Conservation (phyloP, 2,329 filamentous ascomycete genomes). For the Neonectria coccinea region DNA sequence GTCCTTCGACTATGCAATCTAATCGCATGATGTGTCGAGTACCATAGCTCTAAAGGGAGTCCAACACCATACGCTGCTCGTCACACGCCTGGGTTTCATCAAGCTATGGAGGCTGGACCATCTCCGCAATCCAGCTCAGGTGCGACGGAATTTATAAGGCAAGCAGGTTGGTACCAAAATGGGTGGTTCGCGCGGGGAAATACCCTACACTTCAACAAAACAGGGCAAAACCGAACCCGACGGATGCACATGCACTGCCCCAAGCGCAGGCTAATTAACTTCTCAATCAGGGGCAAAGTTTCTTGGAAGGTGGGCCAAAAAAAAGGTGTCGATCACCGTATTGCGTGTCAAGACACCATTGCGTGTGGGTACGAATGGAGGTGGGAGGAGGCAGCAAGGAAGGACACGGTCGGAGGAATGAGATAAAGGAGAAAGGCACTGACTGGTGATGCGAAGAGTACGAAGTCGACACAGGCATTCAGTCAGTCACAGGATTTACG, state of each 20-base stretch:
- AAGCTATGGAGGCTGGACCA: conserved; percentile 8
- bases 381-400: too few species aligned
- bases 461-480: too few species aligned
- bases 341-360: background rate
- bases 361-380: background rate
- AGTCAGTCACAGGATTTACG: background rate
- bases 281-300: background rate
- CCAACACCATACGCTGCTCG: background rate
- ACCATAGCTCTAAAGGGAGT: background rate
- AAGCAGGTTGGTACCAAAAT: background rate
- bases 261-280: background rate
- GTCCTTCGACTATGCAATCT: too few species aligned
- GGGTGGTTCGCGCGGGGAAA: background rate
- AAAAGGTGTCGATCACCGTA: background rate
- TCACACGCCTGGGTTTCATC: conserved; percentile 17
- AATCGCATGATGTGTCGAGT: background rate
- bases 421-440: background rate
- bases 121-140: conserved; percentile 1
- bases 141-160: background rate
- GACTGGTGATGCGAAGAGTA: too few species aligned
- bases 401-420: background rate
- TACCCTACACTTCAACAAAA: background rate
- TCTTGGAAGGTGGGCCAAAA: background rate
- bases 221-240: background rate
- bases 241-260: background rate